Conservation (phyloP, 768 basidiomycete species). For the Strobilomyces echinocephalus region DNA sequence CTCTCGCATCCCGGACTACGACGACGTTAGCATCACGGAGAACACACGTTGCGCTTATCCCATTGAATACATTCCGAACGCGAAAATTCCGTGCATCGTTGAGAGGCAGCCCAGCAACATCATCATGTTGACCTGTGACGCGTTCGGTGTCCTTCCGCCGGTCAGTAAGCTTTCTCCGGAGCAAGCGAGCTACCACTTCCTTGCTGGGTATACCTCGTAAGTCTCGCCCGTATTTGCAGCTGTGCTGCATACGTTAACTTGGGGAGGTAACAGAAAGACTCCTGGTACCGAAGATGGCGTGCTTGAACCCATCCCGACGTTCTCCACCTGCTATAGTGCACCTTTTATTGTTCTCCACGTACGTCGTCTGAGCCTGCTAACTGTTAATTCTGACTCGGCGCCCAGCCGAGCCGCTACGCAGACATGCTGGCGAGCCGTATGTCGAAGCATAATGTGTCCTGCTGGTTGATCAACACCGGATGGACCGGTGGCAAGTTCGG, state of each 20-base stretch:
- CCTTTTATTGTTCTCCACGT: conserved; percentile 99
- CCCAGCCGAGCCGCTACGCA: conserved; percentile 85
- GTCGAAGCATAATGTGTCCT: conserved; percentile 81
- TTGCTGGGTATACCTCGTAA: conserved; percentile 92
- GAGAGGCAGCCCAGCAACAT: conserved; percentile 88
- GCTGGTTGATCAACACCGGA: conserved; percentile 99
- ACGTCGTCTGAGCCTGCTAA: conserved; percentile 21
- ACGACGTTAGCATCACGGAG: conserved; percentile 95
- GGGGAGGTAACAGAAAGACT: conserved; percentile 62
- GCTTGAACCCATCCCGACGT: conserved; percentile 96
- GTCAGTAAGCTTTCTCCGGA: conserved; percentile 88
- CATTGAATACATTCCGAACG: conserved; percentile 95
- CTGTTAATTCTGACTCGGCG: conserved; percentile 1
- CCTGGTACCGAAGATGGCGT: conserved; percentile 99
- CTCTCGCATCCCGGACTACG: conserved; percentile 85
- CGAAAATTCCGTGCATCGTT: conserved; percentile 87
- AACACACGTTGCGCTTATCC: conserved; percentile 99
- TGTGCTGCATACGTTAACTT: conserved; percentile 8
- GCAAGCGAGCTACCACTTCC: conserved; percentile 97
- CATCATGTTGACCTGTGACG: conserved; percentile 97
- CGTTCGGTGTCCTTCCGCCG: conserved; percentile 96
- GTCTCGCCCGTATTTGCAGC: conserved; percentile 21
- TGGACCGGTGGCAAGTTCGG: conserved; percentile 96
- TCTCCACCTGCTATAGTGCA: conserved; percentile 98
- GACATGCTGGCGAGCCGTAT: conserved; percentile 96